phyloP scores from a whole-genome alignment of 2,329 filamentous ascomycete genomes.

The Basipetospora chlamydospora region DNA sequence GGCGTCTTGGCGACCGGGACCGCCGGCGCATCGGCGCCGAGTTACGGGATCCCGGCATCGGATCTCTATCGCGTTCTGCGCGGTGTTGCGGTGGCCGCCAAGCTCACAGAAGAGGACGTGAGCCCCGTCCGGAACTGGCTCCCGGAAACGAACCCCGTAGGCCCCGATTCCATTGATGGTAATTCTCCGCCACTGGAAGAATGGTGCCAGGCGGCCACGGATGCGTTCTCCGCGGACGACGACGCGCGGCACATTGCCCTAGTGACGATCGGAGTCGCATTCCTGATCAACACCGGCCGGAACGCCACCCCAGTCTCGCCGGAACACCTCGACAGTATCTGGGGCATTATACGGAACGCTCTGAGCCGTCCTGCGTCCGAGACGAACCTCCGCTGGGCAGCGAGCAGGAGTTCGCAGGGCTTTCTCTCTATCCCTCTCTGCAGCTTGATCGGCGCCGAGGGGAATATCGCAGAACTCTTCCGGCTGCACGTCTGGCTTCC shows the following conservation, averaged over 20 bases:
- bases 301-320: neutral
- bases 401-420: slow-evolving; percentile 19
- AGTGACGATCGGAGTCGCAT: neutral
- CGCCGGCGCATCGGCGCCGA: too few relatives aligned
- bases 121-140: too few relatives aligned
- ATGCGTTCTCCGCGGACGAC: too few relatives aligned
- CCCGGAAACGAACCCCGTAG: too few relatives aligned
- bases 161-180: too few relatives aligned
- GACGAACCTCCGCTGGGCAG: slow-evolving; percentile 1
- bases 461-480: slow-evolving; percentile 19
- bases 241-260: slow-evolving; percentile 1
- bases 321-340: neutral
- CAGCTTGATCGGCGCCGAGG: slow-evolving; percentile 16
- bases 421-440: slow-evolving; percentile 20
- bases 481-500: slow-evolving; percentile 22
- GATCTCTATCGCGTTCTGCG: too few relatives aligned
- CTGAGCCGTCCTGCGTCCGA: neutral
- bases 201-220: too few relatives aligned
- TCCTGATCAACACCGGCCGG: neutral
- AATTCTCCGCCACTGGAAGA: too few relatives aligned
- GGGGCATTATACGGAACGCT: neutral
- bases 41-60: too few relatives aligned
- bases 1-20: too few relatives aligned
- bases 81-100: too few relatives aligned
- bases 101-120: too few relatives aligned